phyloP scores from a whole-genome alignment of 2,329 filamentous ascomycete species.

The Dactylellina sp. region DNA sequence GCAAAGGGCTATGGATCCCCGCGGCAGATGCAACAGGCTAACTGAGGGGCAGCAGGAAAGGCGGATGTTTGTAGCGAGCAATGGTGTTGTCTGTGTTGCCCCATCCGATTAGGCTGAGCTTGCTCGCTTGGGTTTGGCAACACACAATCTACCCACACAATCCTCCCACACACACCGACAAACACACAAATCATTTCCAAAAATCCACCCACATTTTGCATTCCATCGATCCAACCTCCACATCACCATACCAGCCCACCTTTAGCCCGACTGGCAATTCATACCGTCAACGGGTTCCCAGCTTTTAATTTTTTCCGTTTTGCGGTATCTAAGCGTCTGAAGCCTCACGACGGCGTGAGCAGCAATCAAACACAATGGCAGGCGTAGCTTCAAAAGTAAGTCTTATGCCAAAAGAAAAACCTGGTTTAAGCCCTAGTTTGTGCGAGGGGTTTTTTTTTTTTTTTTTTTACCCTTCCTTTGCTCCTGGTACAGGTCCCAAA shows the following conservation, averaged over 20 bases:
- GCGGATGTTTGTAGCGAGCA: conserved; percentile 2
- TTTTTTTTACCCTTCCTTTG: background rate
- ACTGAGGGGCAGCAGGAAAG: too few species aligned
- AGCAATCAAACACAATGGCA: conserved; percentile 47
- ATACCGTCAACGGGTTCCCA: conserved; percentile 5
- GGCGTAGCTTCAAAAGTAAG: conserved; percentile 49
- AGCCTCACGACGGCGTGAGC: conserved; percentile 56
- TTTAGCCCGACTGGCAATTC: conserved; percentile 11
- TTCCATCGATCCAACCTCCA: conserved; percentile 33
- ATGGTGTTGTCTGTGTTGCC: conserved; percentile 15
- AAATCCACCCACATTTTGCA: conserved; percentile 24
- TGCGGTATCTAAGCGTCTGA: conserved; percentile 30
- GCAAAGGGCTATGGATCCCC: too few species aligned
- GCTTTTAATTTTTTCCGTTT: conserved; percentile 26
- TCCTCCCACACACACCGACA: conserved; percentile 31
- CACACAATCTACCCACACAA: conserved; percentile 32
- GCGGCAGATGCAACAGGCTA: too few species aligned
- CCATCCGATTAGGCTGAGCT: conserved; percentile 27
- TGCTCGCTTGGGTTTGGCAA: conserved; percentile 9
- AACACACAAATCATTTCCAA: conserved; percentile 31
- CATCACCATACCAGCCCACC: conserved; percentile 40
- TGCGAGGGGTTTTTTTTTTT: conserved; percentile 40
- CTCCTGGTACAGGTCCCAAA: conserved; percentile 2
- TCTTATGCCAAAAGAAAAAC: background rate
- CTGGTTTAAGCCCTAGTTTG: conserved; percentile 55